Conservation (phyloP, 192 early-diverging fungal genomes). For the Backusella tarrabulga region DNA sequence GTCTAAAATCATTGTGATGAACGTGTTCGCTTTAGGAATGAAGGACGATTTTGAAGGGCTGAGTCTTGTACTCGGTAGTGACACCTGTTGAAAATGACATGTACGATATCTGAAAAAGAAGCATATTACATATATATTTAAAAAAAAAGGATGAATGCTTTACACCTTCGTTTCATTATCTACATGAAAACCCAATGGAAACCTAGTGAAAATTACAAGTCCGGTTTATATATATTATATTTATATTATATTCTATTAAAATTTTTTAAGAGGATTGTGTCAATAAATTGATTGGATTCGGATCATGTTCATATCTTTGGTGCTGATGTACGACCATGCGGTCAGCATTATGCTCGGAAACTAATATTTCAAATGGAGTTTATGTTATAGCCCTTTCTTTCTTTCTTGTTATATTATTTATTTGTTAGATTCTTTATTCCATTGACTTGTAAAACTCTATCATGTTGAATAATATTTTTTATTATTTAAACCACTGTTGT, state of each 20-base stretch:
- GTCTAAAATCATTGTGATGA: neutral
- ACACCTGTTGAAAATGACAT: neutral
- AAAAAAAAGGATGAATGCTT: no score
- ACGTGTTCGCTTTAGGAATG: neutral
- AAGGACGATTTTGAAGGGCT: neutral
- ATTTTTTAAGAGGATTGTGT: no score
- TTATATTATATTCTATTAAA: neutral
- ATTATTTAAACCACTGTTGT: neutral
- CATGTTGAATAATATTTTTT: neutral
- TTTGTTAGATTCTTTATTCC: neutral
- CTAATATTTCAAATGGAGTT: conserved; percentile 7
- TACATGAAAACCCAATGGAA: neutral
- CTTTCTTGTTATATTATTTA: neutral
- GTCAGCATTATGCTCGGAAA: conserved; percentile 6
- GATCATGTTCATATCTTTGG: conserved; percentile 8
- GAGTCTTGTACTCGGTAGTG: neutral
- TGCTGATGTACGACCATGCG: conserved; percentile 5
- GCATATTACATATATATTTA: no score
- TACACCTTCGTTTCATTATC: neutral
- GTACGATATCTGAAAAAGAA: neutral
- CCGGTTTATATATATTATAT: no score
- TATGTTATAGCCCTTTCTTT: neutral
- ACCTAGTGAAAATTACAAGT: neutral
- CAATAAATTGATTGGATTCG: conserved; percentile 3
- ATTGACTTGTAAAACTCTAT: neutral